A percentile compares a stretch with the other conserved stretches of the same genome.
phyloP scores from a whole-genome alignment of 768 basidiomycete species.

The Wakefieldia striispora region DNA sequence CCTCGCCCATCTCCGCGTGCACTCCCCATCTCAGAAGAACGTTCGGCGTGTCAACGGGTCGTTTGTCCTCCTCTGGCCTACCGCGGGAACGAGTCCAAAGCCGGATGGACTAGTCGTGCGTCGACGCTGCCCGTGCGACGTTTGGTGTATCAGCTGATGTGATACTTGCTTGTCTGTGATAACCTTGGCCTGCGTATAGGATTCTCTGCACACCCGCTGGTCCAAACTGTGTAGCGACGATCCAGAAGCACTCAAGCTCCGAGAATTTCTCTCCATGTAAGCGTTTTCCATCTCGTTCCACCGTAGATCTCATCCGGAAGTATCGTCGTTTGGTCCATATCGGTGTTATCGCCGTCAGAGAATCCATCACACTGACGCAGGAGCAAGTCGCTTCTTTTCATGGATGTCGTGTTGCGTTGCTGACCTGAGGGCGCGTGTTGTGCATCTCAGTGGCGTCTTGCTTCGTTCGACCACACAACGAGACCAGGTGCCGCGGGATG shows the following conservation, averaged over 20 bases:
- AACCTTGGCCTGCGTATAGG: constrained; percentile 5
- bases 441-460: constrained; percentile 11
- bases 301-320: constrained; percentile 8
- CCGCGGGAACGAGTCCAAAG: constrained; percentile 3
- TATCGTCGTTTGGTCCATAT: too few species aligned
- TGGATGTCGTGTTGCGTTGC: neutral
- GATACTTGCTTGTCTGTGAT: neutral
- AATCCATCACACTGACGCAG: constrained; percentile 23
- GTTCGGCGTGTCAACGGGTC: constrained; percentile 17
- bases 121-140: neutral
- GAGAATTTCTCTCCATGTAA: constrained; percentile 29
- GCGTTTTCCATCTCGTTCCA: neutral
- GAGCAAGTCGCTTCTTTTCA: constrained; percentile 17
- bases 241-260: constrained; percentile 22
- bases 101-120: constrained; percentile 5
- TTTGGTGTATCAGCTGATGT: neutral
- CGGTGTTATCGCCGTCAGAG: constrained; percentile 1
- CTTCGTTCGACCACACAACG: constrained; percentile 11
- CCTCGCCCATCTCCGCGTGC: constrained; percentile 30
- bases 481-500: constrained; percentile 3
- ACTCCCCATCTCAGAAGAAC: constrained; percentile 28
- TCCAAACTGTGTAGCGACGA: constrained; percentile 23
- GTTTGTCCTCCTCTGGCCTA: constrained; percentile 29
- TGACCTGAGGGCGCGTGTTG: constrained; percentile 4
- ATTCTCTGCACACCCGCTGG: constrained; percentile 26